Percentiles rank a stretch among this genome's conserved stretches.
These are phyloP conservation scores for Microbotryum saponariae DNA, from an alignment of 1,284 basidiomycete species.

Conservation along the genomic window DNA sequence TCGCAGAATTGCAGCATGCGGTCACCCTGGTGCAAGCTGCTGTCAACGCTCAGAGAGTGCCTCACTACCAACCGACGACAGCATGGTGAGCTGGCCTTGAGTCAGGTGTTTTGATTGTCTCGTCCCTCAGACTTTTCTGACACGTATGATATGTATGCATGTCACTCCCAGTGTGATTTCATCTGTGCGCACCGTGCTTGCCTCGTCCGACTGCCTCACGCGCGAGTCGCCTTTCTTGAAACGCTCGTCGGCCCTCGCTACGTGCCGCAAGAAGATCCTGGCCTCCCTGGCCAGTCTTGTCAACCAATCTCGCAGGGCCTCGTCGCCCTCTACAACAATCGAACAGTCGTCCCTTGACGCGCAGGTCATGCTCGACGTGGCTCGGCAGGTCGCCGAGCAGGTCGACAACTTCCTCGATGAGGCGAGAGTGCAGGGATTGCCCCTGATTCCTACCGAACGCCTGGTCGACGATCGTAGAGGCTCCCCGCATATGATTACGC, in stretches of 20 bases:
- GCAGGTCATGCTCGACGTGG: conserved; percentile 43
- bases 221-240: conserved; percentile 69
- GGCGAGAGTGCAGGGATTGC: conserved; percentile 44
- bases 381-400: conserved; percentile 43
- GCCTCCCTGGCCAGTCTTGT: conserved; percentile 76
- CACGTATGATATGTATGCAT: neutral
- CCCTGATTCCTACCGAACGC: conserved; percentile 36
- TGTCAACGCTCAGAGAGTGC: conserved; percentile 63
- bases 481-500: no score
- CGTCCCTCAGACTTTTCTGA: neutral
- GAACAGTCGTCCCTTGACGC: conserved; percentile 34
- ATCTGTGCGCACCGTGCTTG: conserved; percentile 81
- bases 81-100: conserved; percentile 45
- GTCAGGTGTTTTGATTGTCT: neutral
- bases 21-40: conserved; percentile 78
- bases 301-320: conserved; percentile 69
- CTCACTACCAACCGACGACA: conserved; percentile 63
- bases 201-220: conserved; percentile 73
- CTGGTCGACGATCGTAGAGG: no score
- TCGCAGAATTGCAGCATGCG: conserved; percentile 70
- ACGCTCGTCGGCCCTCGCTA: conserved; percentile 58
- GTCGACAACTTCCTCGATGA: conserved; percentile 53
- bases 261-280: conserved; percentile 74
- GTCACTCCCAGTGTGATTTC: conserved; percentile 59
- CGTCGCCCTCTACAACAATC: conserved; percentile 39